Base-by-base conservation (phyloP, 176 grass and related monocot species). In the Secale cereale region DNA sequence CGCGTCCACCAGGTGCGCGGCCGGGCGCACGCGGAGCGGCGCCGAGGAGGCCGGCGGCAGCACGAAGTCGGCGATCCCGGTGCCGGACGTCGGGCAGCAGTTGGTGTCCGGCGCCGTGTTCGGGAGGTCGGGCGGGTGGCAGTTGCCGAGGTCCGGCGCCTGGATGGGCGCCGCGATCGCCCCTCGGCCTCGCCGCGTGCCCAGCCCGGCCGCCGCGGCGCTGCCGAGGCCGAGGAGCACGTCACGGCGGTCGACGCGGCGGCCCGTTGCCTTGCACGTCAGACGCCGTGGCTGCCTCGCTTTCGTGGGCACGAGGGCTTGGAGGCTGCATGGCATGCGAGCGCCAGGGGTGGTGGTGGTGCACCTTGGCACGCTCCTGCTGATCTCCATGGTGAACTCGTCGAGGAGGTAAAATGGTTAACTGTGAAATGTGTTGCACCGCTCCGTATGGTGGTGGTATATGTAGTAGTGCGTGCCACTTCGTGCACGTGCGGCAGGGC, bases 11-110 rank as follows among this genome's bases (percentile, higher is more conserved):
- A 86, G 70, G 65, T 97, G 94, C 48, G 92, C 94, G 1, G 94
- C 83, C 1, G 92, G 92, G 15, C 94, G 89, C 74, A 94, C 78
- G 6, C 94, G 94, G 14, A 97, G 83, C 33, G 85, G 81, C 2
- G 83, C 67, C 1, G 65, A 62, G 7, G 59, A 81, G 1, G 50
- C 23, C 16, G 68, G 20, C 66, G 92, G 94, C 32, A 59, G 88
- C 59, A 56, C 22, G 62, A 94, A 97, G 83, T 97, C 94, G 20
- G 15, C 19, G 78, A 86, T 65, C 1, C 10, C 57, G 28, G 77
- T 65, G 61, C 77, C 45, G 6, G 62, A 87, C 23, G 83, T 57
- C n/a, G 81, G 86, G 90, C 94, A 97, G 74, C 94, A 97, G 80
- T 68, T 41, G 25, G 12, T 10, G 30, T 28, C n/a, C 1, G 70